Evolutionary conservation across 2,329 filamentous ascomycete genomes (phyloP).

Genomic region (Fusarium sp.): DNA sequence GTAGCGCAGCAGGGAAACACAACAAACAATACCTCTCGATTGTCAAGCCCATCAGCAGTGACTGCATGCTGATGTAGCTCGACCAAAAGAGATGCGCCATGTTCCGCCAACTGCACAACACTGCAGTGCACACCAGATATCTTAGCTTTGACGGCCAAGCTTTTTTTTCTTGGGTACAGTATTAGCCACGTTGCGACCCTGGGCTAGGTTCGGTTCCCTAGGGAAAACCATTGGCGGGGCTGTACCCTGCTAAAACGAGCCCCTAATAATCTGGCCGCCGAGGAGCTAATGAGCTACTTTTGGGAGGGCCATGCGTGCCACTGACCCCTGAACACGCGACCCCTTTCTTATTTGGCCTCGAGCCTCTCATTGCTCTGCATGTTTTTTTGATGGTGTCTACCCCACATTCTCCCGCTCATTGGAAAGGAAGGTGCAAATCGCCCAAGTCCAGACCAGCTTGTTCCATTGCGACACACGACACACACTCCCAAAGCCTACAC

Average conservation of each 20-base stretch:
- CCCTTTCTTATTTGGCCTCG: conserved; percentile 37
- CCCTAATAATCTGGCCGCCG: conserved; percentile 11
- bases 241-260: conserved; percentile 9
- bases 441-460: conserved; percentile 14
- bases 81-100: neutral
- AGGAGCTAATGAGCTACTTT: conserved; percentile 10
- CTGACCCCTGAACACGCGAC: conserved; percentile 35
- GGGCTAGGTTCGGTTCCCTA: neutral
- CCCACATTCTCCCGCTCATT: conserved; percentile 31
- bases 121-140: neutral
- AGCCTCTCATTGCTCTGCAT: neutral
- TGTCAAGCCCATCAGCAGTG: neutral
- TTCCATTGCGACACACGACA: neutral
- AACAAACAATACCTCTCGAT: neutral
- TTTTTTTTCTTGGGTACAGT: neutral
- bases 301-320: neutral
- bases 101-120: neutral
- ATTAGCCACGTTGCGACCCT: conserved; percentile 9
- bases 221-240: neutral
- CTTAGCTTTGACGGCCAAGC: neutral
- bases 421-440: conserved; percentile 10
- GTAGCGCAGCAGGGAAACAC: neutral
- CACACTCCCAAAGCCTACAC: neutral
- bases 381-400: conserved; percentile 13
- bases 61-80: neutral